These are phyloP conservation scores for Penicillium aurantiogriseum DNA, from an alignment of 2,329 filamentous ascomycete genomes.

Conservation along the genomic window DNA sequence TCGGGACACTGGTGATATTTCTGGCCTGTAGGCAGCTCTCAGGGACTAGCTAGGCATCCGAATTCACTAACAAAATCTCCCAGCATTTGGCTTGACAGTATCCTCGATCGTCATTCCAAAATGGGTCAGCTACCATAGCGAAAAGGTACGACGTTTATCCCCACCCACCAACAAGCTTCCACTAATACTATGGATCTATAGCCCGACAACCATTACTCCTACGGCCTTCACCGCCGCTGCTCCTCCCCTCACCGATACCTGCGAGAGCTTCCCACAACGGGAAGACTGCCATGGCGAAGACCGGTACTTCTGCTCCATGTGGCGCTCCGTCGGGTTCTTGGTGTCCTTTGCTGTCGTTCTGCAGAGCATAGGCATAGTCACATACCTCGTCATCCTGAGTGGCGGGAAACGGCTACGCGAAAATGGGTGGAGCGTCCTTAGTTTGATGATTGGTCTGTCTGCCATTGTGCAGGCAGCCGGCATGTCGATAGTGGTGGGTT, in stretches of 20 bases:
- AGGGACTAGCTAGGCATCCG: neutral
- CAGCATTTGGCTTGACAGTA: slow-evolving; percentile 48
- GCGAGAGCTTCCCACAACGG: slow-evolving; percentile 61
- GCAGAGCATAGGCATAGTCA: slow-evolving; percentile 75
- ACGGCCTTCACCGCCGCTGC: slow-evolving; percentile 80
- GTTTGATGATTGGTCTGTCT: slow-evolving; percentile 63
- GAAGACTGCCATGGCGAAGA: slow-evolving; percentile 66
- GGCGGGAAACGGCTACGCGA: slow-evolving; percentile 79
- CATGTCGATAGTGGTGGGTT: slow-evolving; percentile 78
- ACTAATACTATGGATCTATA: slow-evolving; percentile 11
- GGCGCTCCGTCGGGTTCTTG: slow-evolving; percentile 83
- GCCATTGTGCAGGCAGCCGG: slow-evolving; percentile 69
- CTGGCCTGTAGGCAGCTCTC: slow-evolving; percentile 38
- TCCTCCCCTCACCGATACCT: slow-evolving; percentile 62
- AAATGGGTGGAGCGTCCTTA: slow-evolving; percentile 76
- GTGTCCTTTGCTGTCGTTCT: slow-evolving; percentile 82
- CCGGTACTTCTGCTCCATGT: slow-evolving; percentile 84
- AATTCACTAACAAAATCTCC: neutral
- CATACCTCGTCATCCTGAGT: slow-evolving; percentile 71
- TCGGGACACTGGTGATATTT: slow-evolving; percentile 44
- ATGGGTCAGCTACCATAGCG: slow-evolving; percentile 50
- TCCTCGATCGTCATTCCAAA: slow-evolving; percentile 48
- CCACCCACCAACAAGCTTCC: neutral
- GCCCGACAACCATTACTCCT: slow-evolving; percentile 60
- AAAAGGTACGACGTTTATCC: slow-evolving; percentile 34